Evolutionary conservation across 208 protist species (phyloP), one percentile per base, ranked within the genome.

Genomic region (Leishmania turanica): DNA sequence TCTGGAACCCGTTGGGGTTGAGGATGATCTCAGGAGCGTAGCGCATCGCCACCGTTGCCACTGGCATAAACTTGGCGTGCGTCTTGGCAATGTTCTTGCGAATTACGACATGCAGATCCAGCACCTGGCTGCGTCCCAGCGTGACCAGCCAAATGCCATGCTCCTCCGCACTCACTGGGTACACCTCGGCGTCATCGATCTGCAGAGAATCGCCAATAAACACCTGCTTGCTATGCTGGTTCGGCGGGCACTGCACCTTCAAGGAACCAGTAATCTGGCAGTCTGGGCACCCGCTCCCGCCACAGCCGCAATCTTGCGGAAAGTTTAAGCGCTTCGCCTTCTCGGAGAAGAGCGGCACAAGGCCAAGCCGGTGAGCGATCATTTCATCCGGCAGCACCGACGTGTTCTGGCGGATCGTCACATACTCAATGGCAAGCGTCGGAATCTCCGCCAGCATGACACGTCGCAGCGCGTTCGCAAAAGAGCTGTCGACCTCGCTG

Each of bases 391-490:
- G 92, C 27, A 99, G 90, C n/a, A 99, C 96, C 8, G 98, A 99
- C 9, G 97, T 98, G 84, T 99, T 99, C 77, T 97, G 86, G 9
- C 92, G 69, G 49, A 99, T 93, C 17, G 99, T 97, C 2, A 99
- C 99, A 1, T 96, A 84, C 85, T 99, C 99, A 51, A 99, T 99
- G 42, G 98, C 97, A 34, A 99, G 93, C 1, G 96, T 99, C 45
- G 99, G 98, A n/a, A 99, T 93, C 88, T 99, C 99, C n/a, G 99
- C 96, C 34, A 99, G 96, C 90, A 99, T 99, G 40, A 99, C 96
- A 51, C 99, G 90, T 21, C 99, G 93, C 27, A 99, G 92, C 21
- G 97, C 92, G 82, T 99, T 99, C 13, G 98, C 98, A 53, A 99
- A 97, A 2, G 96, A 92, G 54, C 94, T 96, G 84, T 99, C 96